Base-by-base conservation (phyloP, 805 yeast genomes). In the Kurtzmaniella fragi region DNA sequence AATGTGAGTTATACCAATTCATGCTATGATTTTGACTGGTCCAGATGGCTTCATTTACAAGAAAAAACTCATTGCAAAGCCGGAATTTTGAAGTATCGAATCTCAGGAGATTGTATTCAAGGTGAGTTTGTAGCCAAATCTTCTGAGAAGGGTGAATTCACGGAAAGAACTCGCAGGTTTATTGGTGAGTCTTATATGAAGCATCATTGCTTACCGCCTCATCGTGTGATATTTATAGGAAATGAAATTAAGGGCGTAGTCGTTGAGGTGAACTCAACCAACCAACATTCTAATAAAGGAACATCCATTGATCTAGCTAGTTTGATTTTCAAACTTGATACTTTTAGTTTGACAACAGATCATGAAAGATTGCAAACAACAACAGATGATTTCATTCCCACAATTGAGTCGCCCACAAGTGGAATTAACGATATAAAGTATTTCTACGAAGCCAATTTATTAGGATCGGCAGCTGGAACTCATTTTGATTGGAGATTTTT, bases 401-500 rank as follows among this genome's bases (percentile, higher is more conserved):
- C 13, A 23, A 29, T 17, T 12, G 17, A 11, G 17, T 26, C 20
- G 4, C 10, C 25, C 17, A 20, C 6, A 3, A 17, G 17, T 27
- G 12, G 28, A 20, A 16, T 40, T 5, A 38, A 46, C 29, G 43
- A 42, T 29, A 31, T 44, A 0, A 66, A 70, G 40, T 66, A 64
- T 46, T 73, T 73, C 42, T 56, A 59, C 37, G 78, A 73, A 49
- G 71, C 77, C 3, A 40, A 54, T 17, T 40, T 53, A 13, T 26
- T 39, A 14, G 46, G 51, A 13, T 42, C 54, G 15, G 43, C 40
- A 16, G 34, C 37, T 14, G 70, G 70, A 4, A 43, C 45, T 23
- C 49, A 59, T 60, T 37, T 60, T 66, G 53, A 55, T 62, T 44
- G 65, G 75, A 14, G 75, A 61, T 51, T 61, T 57, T 42, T 69